Evolutionary conservation across 768 basidiomycete species (phyloP), one percentile per base, ranked within the genome.

Genomic region (Lactifluus piperatus): DNA sequence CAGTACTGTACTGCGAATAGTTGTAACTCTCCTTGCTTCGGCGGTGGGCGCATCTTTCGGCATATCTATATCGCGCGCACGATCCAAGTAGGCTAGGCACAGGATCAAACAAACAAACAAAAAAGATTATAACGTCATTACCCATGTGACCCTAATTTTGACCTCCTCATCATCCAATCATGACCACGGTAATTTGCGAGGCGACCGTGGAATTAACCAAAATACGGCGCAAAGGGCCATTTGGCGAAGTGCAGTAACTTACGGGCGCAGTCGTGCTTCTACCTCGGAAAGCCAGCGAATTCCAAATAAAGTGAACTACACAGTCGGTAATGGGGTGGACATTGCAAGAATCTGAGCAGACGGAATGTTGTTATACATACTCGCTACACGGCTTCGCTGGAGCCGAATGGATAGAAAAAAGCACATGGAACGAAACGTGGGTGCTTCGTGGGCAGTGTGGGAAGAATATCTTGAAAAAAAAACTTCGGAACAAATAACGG

Each of bases 351-450:
- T 50, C 27, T 18, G 43, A 22, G 29, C 34, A 27, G 20, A 30
- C 34, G 49, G 24, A 37, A 14, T 29, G n/a, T 55, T 55, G 55
- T 44, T 37, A 37, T 55, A 60, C 58, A 55, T 60, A 60, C 54
- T 60, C 54, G 58, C 54, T 60, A 60, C 58, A 60, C 30, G 53
- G 58, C 53, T 60, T 44, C 41, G 20, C 46, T 46, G 41, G n/a
- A 49, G 44, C 30, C 45, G 43, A 47, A 48, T 39, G 52, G 46
- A 45, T 56, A 51, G 34, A 27, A 41, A 50, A 50, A 56, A 32
- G 26, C 43, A 39, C 54, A 51, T 26, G 55, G 37, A 61, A 26
- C 34, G 54, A 20, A 24, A 51, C n/a, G 30, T 56, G 47, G 36
- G 13, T 16, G 14, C 27, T 55, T 51, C 58, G 45, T 58, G 46